phyloP scores from a whole-genome alignment of 1,139 yeast species.

The Candida anutae region DNA sequence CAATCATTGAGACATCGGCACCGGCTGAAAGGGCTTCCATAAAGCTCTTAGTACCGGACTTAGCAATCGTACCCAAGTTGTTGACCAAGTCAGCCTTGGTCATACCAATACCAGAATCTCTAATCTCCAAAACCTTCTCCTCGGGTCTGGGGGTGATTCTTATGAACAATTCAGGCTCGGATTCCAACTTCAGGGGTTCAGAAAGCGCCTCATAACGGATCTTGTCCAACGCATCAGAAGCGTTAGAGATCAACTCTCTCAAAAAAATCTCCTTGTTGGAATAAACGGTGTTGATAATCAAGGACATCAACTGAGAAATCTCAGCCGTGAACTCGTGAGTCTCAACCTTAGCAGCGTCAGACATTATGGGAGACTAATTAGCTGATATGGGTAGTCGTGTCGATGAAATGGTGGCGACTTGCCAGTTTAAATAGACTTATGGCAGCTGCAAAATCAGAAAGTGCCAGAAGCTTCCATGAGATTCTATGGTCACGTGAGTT shows the following conservation, averaged over 20 bases:
- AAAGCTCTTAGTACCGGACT: conserved; percentile 98
- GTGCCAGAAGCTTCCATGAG: too few relatives aligned
- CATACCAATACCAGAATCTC: conserved; percentile 99
- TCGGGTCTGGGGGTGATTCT: conserved; percentile 97
- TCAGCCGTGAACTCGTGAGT: conserved; percentile 99
- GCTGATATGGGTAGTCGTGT: too few relatives aligned
- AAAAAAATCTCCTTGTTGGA: conserved; percentile 98
- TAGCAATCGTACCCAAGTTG: conserved; percentile 99
- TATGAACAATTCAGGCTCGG: conserved; percentile 94
- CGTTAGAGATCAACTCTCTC: conserved; percentile 98
- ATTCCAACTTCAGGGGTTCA: conserved; percentile 85
- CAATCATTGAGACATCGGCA: conserved; percentile 99
- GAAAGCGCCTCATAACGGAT: conserved; percentile 94
- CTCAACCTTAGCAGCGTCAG: conserved; percentile 53
- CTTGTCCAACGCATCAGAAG: conserved; percentile 94
- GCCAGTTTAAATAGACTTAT: too few relatives aligned
- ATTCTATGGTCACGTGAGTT: too few relatives aligned
- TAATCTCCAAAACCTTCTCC: conserved; percentile 86
- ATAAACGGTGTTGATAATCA: conserved; percentile 99
- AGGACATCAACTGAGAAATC: conserved; percentile 99
- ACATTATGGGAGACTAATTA: too few relatives aligned
- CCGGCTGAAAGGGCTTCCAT: conserved; percentile 99
- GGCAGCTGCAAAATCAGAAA: too few relatives aligned
- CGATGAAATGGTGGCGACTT: too few relatives aligned
- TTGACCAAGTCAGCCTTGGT: conserved; percentile 98